These are phyloP conservation scores for Stenogyne calaminthoides DNA, from an alignment of 305 asterid genomes.

Conservation along the genomic window DNA sequence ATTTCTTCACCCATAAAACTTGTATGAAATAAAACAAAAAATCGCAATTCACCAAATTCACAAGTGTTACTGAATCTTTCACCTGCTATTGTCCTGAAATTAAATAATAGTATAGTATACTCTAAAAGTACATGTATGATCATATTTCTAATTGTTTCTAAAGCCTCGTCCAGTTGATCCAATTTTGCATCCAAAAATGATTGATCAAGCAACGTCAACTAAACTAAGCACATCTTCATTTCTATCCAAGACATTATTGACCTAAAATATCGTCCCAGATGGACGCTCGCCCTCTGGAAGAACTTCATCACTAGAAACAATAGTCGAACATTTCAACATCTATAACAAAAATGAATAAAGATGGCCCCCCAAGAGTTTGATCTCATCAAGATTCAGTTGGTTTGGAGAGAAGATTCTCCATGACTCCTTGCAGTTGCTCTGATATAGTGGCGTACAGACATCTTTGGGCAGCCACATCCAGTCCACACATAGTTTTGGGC, in stretches of 20 bases:
- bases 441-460: slow-evolving; percentile 71
- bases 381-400: slow-evolving; percentile 35
- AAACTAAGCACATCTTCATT: background rate
- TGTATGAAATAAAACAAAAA: too few relatives aligned
- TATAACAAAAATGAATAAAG: too few relatives aligned
- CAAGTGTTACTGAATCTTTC: too few relatives aligned
- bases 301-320: too few relatives aligned
- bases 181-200: background rate
- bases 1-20: too few relatives aligned
- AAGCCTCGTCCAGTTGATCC: background rate
- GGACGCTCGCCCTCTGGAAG: too few relatives aligned
- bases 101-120: background rate
- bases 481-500: slow-evolving; percentile 66
- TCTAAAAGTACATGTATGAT: background rate
- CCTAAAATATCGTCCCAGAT: background rate
- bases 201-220: background rate
- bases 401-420: slow-evolving; percentile 53
- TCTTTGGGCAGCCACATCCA: slow-evolving; percentile 84
- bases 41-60: too few relatives aligned
- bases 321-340: too few relatives aligned
- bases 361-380: background rate
- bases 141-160: background rate
- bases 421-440: slow-evolving; percentile 60
- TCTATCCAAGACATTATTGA: background rate
- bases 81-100: too few relatives aligned